Evolutionary conservation across 352 stramenopile species (phyloP).

Genomic region (Pythium aquatile): DNA sequence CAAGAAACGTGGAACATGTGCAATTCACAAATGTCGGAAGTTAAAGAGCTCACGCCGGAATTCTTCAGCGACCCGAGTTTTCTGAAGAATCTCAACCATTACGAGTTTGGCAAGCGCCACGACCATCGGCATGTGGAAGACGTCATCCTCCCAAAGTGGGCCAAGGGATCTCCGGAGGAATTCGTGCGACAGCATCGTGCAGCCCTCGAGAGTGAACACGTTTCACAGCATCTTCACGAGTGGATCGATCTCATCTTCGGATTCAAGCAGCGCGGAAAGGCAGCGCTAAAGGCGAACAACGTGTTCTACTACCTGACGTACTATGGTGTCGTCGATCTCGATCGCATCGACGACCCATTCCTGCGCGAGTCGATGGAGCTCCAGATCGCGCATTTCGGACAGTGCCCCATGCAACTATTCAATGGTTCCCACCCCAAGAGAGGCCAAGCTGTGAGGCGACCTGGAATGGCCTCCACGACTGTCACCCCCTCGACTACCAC

Average conservation of each 20-base stretch:
- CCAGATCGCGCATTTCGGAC: slow-evolving; percentile 99
- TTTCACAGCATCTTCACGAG: slow-evolving; percentile 95
- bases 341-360: slow-evolving; percentile 94
- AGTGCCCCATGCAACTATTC: slow-evolving; percentile 97
- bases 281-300: slow-evolving; percentile 94
- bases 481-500: slow-evolving; percentile 21
- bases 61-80: slow-evolving; percentile 96
- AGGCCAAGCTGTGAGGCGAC: slow-evolving; percentile 10
- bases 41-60: slow-evolving; percentile 99
- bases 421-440: slow-evolving; percentile 67
- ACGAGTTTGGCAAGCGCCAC: slow-evolving; percentile 92
- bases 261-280: slow-evolving; percentile 95
- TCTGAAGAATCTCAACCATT: slow-evolving; percentile 95
- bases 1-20: slow-evolving; percentile 97
- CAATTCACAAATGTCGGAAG: slow-evolving; percentile 96
- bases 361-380: slow-evolving; percentile 93
- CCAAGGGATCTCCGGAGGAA: slow-evolving; percentile 90
- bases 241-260: slow-evolving; percentile 99
- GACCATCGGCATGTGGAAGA: slow-evolving; percentile 74
- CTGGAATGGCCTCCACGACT: slow-evolving; percentile 12
- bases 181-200: slow-evolving; percentile 96
- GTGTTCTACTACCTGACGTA: slow-evolving; percentile 95
- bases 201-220: slow-evolving; percentile 98
- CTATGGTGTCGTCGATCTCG: slow-evolving; percentile 95
- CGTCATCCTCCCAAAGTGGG: slow-evolving; percentile 97